Conservation (phyloP, 176 grass and related monocot species). For the Dendrocalamus sinicus region DNA sequence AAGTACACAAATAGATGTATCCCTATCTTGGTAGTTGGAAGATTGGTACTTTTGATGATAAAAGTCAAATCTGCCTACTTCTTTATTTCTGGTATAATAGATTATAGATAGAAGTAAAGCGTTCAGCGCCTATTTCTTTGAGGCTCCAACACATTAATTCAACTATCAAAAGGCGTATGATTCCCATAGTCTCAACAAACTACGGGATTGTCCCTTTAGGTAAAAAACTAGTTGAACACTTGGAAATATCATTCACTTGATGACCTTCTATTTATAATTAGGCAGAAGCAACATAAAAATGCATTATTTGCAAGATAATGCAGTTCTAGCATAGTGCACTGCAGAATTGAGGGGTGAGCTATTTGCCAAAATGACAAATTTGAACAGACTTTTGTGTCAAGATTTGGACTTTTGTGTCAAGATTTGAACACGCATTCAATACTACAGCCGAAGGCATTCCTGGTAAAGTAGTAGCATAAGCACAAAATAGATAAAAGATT, state of each 20-base stretch:
- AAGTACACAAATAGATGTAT: neutral
- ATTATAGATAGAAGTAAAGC: neutral
- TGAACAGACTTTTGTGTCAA: constrained; percentile 14
- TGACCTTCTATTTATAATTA: constrained; percentile 27
- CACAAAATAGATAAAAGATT: constrained; percentile 21
- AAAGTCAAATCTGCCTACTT: constrained; percentile 7
- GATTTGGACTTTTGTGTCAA: constrained; percentile 10
- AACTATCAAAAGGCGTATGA: neutral
- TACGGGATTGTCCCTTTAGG: neutral
- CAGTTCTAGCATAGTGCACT: constrained; percentile 12
- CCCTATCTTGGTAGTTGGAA: neutral
- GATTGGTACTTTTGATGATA: neutral
- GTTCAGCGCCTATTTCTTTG: neutral
- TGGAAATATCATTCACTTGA: constrained; percentile 7
- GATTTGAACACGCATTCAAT: constrained; percentile 30
- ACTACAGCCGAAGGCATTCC: constrained; percentile 6
- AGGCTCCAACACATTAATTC: constrained; percentile 2
- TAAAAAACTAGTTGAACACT: neutral
- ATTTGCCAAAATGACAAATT: neutral
- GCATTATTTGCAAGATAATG: constrained; percentile 32
- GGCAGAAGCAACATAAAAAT: constrained; percentile 39
- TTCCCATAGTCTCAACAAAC: neutral
- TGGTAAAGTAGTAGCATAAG: constrained; percentile 27
- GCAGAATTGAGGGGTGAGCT: neutral
- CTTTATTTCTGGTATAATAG: neutral